Base-by-base conservation (phyloP, 2,329 filamentous ascomycete species). In the Mycosphaerelloides madeirae region DNA sequence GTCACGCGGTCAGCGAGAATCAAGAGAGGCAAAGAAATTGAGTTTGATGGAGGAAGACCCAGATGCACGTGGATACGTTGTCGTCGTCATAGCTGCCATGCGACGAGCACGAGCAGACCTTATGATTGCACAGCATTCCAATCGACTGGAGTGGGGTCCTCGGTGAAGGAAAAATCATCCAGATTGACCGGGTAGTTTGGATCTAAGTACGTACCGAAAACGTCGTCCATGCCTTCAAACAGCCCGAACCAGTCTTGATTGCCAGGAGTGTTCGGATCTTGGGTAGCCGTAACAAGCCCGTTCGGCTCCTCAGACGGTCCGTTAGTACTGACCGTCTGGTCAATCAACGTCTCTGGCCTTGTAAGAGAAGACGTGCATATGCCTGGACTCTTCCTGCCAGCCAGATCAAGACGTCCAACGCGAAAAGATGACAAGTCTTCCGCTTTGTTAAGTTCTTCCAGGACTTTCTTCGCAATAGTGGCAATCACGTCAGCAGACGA, bases 401-500 rank as follows among this genome's bases (percentile, higher is more conserved):
- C 37, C 15, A 48, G 39, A 39, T 42, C 41, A 25, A 43, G 31
- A 19, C 39, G 39, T 6, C 41, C 45, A n/a, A 64, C 49, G 25
- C 61, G 50, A 43, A 62, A 62, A 1, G 51, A 48, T 7, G 55
- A 50, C 31, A 62, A 44, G 34, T 52, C 51, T 3, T 56, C 55
- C 15, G 55, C 55, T 14, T 52, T 53, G 15, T 62, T 54, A 25
- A 64, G 48, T 45, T 62, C 55, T 12, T 57, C 58, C 7, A 59
- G 51, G 14, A 64, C 61, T 41, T 62, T 64, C 44, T 53, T 55
- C 7, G 57, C 56, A 6, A 64, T 54, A 3, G 55, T 55, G 3
- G 69, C 69, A 61, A 72, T 73, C 5, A 68, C 66, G 28, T 71
- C 71, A 18, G 70, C 70, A 12, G 68, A 67, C 58, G 68, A 69